These are phyloP conservation scores for Nitzschia inconspicua DNA, from an alignment of 108 stramenopile species.

Conservation along the genomic window DNA sequence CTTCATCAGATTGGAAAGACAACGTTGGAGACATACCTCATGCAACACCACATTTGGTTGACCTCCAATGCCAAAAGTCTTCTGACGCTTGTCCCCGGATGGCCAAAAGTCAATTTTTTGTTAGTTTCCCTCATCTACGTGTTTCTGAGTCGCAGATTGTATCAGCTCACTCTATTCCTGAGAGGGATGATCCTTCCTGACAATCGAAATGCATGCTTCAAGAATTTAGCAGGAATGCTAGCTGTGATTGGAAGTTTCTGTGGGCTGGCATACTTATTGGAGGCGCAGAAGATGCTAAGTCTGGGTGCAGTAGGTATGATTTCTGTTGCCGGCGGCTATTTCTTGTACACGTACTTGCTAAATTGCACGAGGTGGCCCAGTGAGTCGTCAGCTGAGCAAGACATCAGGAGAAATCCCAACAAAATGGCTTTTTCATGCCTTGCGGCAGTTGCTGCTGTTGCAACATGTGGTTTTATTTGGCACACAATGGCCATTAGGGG, in stretches of 20 bases:
- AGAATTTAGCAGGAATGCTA: slow-evolving; percentile 40
- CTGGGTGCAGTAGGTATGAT: slow-evolving; percentile 24
- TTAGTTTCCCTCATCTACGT: slow-evolving; percentile 70
- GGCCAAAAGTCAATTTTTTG: slow-evolving; percentile 76
- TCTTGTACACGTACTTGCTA: slow-evolving; percentile 53
- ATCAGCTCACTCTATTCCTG: slow-evolving; percentile 60
- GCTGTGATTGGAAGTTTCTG: slow-evolving; percentile 37
- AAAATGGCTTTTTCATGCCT: slow-evolving; percentile 22
- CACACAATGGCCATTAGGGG: slow-evolving; percentile 55
- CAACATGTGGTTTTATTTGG: slow-evolving; percentile 53
- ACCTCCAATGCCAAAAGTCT: slow-evolving; percentile 83
- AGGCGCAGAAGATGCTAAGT: slow-evolving; percentile 30
- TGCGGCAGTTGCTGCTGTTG: slow-evolving; percentile 41
- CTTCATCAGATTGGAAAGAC: slow-evolving; percentile 94
- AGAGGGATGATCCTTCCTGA: slow-evolving; percentile 74
- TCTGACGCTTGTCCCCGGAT: slow-evolving; percentile 71
- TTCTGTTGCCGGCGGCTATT: slow-evolving; percentile 44
- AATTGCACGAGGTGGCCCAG: slow-evolving; percentile 13
- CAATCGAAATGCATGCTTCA: slow-evolving; percentile 47
- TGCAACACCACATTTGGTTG: slow-evolving; percentile 99
- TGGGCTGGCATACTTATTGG: slow-evolving; percentile 40
- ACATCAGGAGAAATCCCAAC: not conserved
- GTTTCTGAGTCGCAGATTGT: slow-evolving; percentile 50
- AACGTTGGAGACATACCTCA: slow-evolving; percentile 96
- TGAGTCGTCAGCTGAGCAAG: not conserved